Base-by-base conservation (phyloP, 225 moss, liverwort and hornwort species). In the Thuidium tamariscinum region DNA sequence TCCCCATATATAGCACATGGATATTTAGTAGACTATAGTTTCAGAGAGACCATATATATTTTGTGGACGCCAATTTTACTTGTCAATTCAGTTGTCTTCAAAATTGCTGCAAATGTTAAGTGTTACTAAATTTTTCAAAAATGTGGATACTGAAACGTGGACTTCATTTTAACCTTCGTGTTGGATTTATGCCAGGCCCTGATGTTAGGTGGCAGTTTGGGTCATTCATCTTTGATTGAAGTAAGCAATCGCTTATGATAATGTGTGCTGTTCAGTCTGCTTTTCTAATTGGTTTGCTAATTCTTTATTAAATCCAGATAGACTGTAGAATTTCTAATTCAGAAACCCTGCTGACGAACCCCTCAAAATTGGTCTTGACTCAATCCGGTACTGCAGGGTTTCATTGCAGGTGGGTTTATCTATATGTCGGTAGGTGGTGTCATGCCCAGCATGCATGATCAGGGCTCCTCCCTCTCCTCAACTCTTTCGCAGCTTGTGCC, bases 381-480 rank as follows among this genome's bases (percentile, higher is more conserved):
- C 80, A 86, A 80, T 89, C 76, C 80, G 86, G 81, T 74, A 42
- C 52, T 89, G 81, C 90, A 96, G 94, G 97, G 92, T 84, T 98
- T 98, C 86, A 96, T 95, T 82, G 96, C 98, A 57, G 96, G 98
- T 21, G 98, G 96, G 10, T 98, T 98, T 82, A 96, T 98, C 60
- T 98, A 98, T 82, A 95, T 96, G 88, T 92, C 98, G 22, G 91
- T 96, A 44, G 96, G 94, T 75, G 95, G 95, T 80, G 95, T 98
- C 79, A 95, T 98, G 90, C 98, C 98, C 39, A 95, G 95, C 84
- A 94, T 98, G 98, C 98, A 96, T 83, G 88, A 92, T 39, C 96
- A 95, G 88, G 98, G 96, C 71, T 90, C 88, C 82, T 95, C 95
- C 59, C 71, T 95, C 70, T 77, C 70, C 75, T 93, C 95, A 56